Conservation (phyloP, 139 green algal genomes). For the Ettlia oleoabundans region DNA sequence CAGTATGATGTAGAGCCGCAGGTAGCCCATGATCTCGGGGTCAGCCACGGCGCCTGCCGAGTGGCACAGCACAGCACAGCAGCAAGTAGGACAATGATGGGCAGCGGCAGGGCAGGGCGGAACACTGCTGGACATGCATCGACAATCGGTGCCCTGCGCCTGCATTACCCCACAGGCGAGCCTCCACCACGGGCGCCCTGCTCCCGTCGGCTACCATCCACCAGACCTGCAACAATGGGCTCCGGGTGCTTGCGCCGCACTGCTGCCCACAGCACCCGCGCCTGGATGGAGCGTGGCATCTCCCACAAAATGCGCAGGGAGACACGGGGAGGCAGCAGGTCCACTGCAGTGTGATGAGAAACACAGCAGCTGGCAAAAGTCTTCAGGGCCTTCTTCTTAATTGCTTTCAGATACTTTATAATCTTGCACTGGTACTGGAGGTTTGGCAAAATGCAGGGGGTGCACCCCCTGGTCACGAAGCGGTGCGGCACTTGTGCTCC, state of each 20-base stretch:
- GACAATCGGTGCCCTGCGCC: neutral
- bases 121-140: neutral
- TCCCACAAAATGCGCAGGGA: constrained; percentile 35
- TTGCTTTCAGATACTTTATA: no score
- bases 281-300: constrained; percentile 33
- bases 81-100: no score
- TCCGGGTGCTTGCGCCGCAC: constrained; percentile 31
- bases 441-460: no score
- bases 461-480: no score
- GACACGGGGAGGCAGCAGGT: constrained; percentile 38
- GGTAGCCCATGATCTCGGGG: constrained; percentile 56
- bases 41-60: constrained; percentile 51
- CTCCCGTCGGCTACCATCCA: neutral
- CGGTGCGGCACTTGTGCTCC: no score
- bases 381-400: no score
- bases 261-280: constrained; percentile 27
- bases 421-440: no score
- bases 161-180: neutral
- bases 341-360: constrained; percentile 28
- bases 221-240: constrained; percentile 36
- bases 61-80: no score
- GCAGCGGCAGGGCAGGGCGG: neutral
- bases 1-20: constrained; percentile 48
- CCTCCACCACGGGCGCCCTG: neutral
- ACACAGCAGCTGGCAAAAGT: no score